These are phyloP conservation scores for Debaryomyces maramus DNA, from an alignment of 805 yeast species.

Conservation along the genomic window DNA sequence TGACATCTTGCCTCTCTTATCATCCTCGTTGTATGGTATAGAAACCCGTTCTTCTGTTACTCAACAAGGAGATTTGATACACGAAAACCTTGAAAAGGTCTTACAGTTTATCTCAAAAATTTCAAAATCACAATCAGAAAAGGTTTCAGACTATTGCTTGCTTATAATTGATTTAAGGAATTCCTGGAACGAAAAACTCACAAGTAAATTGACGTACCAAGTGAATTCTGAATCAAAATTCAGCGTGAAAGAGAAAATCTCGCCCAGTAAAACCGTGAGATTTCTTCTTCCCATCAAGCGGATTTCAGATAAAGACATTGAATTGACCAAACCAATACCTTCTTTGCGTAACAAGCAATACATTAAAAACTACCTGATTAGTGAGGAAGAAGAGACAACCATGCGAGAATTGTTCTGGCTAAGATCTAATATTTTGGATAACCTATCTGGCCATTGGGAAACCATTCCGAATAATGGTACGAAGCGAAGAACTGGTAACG, in stretches of 20 bases:
- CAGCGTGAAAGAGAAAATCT: slow-evolving; percentile 28
- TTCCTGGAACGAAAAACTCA: slow-evolving; percentile 64
- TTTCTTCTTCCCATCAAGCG: slow-evolving; percentile 70
- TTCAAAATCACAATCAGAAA: slow-evolving; percentile 20
- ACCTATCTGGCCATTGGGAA: slow-evolving; percentile 68
- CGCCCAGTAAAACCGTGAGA: slow-evolving; percentile 43
- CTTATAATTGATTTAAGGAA: slow-evolving; percentile 77
- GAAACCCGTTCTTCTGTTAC: slow-evolving; percentile 4
- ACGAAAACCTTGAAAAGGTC: slow-evolving; percentile 24
- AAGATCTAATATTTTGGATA: slow-evolving; percentile 60
- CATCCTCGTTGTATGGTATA: slow-evolving; percentile 21
- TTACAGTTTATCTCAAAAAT: slow-evolving; percentile 26
- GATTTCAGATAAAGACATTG: slow-evolving; percentile 42
- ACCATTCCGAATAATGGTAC: slow-evolving; percentile 16
- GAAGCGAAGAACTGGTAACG: slow-evolving; percentile 47
- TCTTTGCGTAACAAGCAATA: slow-evolving; percentile 70
- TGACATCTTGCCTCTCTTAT: slow-evolving; percentile 64
- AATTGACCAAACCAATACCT: slow-evolving; percentile 60
- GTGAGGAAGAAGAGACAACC: slow-evolving; percentile 55
- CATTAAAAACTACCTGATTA: slow-evolving; percentile 53
- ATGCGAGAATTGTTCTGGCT: slow-evolving; percentile 80
- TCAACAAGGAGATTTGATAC: slow-evolving; percentile 5
- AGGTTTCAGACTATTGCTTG: slow-evolving; percentile 56
- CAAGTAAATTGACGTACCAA: slow-evolving; percentile 30
- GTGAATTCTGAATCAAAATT: slow-evolving; percentile 23